Evolutionary conservation across 306 rosid genomes (phyloP).

Genomic region (Vigna trinervia): DNA sequence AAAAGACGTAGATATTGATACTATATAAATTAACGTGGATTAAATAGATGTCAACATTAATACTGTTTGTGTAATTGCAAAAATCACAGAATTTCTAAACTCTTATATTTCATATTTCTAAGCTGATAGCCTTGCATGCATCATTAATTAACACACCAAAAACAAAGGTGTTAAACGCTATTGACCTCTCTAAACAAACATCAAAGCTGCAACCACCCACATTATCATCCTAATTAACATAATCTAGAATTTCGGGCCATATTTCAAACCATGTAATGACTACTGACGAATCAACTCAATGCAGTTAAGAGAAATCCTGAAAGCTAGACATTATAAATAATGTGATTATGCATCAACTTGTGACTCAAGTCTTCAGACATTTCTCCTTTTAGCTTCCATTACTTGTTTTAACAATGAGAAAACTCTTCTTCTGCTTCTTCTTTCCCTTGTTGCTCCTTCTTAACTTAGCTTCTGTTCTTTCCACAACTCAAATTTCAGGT

Average conservation of each 20-base stretch:
- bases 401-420: constrained; percentile 21
- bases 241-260: neutral
- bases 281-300: neutral
- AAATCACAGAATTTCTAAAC: too few species aligned
- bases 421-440: constrained; percentile 15
- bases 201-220: constrained; percentile 16
- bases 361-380: constrained; percentile 17
- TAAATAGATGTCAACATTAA: neutral
- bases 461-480: constrained; percentile 11
- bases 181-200: neutral
- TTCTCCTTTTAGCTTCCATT: neutral
- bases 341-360: neutral
- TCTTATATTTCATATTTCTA: too few species aligned
- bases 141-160: neutral
- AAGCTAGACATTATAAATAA: constrained; percentile 37
- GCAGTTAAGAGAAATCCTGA: neutral
- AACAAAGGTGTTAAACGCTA: constrained; percentile 9
- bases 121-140: too few species aligned
- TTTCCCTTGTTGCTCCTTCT: constrained; percentile 9
- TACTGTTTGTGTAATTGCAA: too few species aligned
- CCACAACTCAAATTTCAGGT: constrained; percentile 32
- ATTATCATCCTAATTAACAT: neutral
- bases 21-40: too few species aligned
- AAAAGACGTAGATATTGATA: too few species aligned
- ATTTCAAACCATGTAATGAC: neutral